Base-by-base conservation (phyloP, 2,329 filamentous ascomycete species). In the Gremmenia infestans region DNA sequence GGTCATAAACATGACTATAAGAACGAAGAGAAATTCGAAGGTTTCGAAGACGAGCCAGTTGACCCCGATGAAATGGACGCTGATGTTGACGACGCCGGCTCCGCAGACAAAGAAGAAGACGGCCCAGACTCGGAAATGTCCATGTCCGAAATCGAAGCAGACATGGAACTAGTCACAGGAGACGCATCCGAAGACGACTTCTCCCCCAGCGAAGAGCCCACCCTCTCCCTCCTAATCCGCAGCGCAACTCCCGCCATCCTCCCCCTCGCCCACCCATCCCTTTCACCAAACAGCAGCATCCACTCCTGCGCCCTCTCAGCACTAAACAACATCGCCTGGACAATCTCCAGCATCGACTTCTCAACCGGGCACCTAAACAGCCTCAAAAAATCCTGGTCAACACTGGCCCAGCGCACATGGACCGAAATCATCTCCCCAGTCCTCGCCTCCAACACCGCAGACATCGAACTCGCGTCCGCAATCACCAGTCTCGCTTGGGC, bases 321-420 rank as follows among this genome's bases (percentile, higher is more conserved):
- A 15, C 75, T 88, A 56, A 86, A 82, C 73, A 88, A 88, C 70
- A 80, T 87, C 52, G 76, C 84, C 52, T 88, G 85, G 83, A 85
- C 83, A 11, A 74, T 86, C 42, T 83, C 81, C 8, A 79, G 79
- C 63, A 73, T 85, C 62, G 82, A 85, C 69, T 83, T 84, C 64
- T 73, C 76, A 23, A 76, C 80, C 35, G 71, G 72, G n/a, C 82
- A 82, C 66, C 71, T 74, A 4, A 72, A 62, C 5, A 61, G 74
- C 54, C 74, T 87, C 54, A 74, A 76, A 52, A 72, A 70, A 48
- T 75, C 75, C 4, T 88, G 85, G 85, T 68, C 70, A 1, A 78
- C 80, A 0, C 69, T 75, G 5, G 79, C 79, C 28, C 76, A 76
- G 59, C 71, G 73, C 53, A 79, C 87, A 60, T 88, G 85, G 85